phyloP scores from a whole-genome alignment of 495 filamentous ascomycete genomes.

The Opeltia flavorubescens region DNA sequence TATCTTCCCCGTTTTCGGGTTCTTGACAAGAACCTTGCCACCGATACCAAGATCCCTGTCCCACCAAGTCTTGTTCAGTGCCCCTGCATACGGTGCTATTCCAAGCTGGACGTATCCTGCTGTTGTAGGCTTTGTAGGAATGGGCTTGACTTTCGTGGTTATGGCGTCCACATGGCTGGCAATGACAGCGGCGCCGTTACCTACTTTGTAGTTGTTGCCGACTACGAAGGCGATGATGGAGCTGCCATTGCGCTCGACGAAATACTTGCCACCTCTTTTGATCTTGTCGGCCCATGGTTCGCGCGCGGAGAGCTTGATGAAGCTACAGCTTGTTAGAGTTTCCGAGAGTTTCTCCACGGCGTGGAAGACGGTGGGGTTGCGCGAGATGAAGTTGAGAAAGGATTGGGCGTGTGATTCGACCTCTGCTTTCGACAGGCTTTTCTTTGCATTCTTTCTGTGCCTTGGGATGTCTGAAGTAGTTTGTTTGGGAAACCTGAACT shows the following conservation, averaged over 20 bases:
- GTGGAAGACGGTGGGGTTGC: constrained; percentile 89
- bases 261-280: constrained; percentile 76
- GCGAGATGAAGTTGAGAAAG: constrained; percentile 75
- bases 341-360: constrained; percentile 61
- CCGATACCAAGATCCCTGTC: constrained; percentile 85
- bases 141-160: constrained; percentile 78
- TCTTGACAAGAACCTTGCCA: constrained; percentile 72
- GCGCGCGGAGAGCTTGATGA: constrained; percentile 63
- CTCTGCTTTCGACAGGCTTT: background rate
- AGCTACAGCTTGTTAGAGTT: constrained; percentile 57
- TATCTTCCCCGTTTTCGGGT: constrained; percentile 60
- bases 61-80: constrained; percentile 79
- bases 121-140: constrained; percentile 63
- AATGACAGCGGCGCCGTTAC: constrained; percentile 68
- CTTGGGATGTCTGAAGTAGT: no score
- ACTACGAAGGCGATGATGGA: constrained; percentile 77
- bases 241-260: constrained; percentile 70
- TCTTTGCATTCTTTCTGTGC: background rate
- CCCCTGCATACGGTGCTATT: constrained; percentile 86
- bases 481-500: no score
- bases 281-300: constrained; percentile 65
- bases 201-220: constrained; percentile 66
- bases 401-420: constrained; percentile 59
- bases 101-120: constrained; percentile 82
- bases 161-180: constrained; percentile 89